Base-by-base conservation (phyloP, 1,139 yeast genomes). In the Sugiyamaella novakii region DNA sequence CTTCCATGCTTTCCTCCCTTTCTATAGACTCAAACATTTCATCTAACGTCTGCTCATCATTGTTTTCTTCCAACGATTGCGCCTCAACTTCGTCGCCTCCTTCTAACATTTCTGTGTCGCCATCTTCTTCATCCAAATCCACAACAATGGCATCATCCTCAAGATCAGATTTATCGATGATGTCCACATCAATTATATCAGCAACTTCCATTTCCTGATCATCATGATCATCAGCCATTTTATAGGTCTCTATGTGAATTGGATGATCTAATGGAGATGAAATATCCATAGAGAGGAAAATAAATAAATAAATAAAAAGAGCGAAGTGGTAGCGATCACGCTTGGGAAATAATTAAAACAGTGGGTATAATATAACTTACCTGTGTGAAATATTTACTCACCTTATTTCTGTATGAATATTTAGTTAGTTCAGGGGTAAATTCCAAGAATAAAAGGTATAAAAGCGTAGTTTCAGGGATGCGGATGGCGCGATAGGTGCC, bases 21-120 rank as follows among this genome's bases (percentile, higher is more conserved):
- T 42, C 46, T 10, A 42, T 34, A 14, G 46, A 42, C 18, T 42
- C 40, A 30, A 42, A 34, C 39, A 42, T 42, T n/a, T 42, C 46
- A 25, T 42, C 33, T 19, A 42, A 24, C 27, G 10, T 34, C 25
- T 8, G 25, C 15, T 33, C 33, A 17, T 42, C 46, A 42, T 42
- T 25, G 15, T 19, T 17, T 27, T 25, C 42, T 27, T 38, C 33
- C 4, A 19, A 21, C 11, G 34, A 39, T 11, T 28, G 10, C 17
- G 8, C 21, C 31, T 25, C 22, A 43, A 2, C 31, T 3, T 27
- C 35, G 22, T 29, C 35, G 14, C 22, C 42, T 18, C 25, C 43
- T 11, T 28, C 47, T 12, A 27, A n/a, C 43, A 33, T 34, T 12
- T 47, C 49, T 31, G 51, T 17, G 15, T 43, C 47, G 11, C 24